Base-by-base conservation (phyloP, 2,329 filamentous ascomycete genomes). In the Pseudogymnoascus sp. region DNA sequence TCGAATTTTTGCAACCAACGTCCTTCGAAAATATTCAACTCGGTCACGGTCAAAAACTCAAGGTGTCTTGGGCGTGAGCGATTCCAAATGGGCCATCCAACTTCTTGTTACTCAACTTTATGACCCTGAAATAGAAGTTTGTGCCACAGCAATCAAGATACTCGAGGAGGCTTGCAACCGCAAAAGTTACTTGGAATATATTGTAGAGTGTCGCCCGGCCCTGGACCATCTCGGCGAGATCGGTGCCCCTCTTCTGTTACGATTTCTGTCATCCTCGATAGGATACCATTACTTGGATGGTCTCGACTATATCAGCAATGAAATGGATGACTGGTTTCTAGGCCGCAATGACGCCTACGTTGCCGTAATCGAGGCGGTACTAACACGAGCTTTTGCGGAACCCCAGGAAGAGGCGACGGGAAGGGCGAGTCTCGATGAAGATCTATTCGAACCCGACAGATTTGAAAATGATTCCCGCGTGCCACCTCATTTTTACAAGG, bases 261-360 rank as follows among this genome's bases (percentile, higher is more conserved):
- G 94, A 41, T 99, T 99, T 74, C 75, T 99, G 61, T 97, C 92
- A 0, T 97, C 93, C 0, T 97, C 92, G 2, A 93, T 97, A 63
- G 94, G 94, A 59, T 99, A 99, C 72, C 92, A 97, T 74, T 99
- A 99, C 74, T 81, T 99, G 5, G 92, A 97, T 72, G 94, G 92
- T 0, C 80, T 99, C 45, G 95, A 99, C 77, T 99, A 99, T 73
- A 99, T 99, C 74, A 97, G 92, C 65, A 94, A 96, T 72, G 95
- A 99, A 74, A 99, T 99, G 94, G 94, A 99, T 69, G 95, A 99
- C 76, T 99, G 94, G 94, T 99, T 97, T 72, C 81, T 99, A 31
- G 94, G 94, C 12, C 87, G 94, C 49, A 99, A 99, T 72, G 93
- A 99, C 73, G 88, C 87, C n/a, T 99, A 99, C 68, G 94, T 99